These are phyloP conservation scores for Hypomontagnella submonticulosa DNA, from an alignment of 495 filamentous ascomycete species.

Conservation along the genomic window DNA sequence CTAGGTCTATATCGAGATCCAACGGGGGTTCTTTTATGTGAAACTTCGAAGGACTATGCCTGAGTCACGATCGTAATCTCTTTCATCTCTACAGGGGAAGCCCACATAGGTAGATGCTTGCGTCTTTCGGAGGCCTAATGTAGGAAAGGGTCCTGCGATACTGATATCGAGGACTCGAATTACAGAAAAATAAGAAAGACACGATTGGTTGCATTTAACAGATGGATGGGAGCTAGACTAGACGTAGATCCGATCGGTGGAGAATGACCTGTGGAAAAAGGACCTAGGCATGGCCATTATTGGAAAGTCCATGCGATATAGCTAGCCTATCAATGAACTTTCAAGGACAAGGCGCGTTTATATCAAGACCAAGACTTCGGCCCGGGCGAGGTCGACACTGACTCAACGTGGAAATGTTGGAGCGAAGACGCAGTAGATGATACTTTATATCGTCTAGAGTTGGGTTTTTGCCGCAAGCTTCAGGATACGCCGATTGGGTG, in stretches of 20 bases:
- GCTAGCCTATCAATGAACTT: neutral
- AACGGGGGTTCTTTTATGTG: no score
- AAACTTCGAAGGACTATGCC: neutral
- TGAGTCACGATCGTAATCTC: neutral
- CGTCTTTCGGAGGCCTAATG: neutral
- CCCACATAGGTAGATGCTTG: neutral
- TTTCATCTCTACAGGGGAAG: neutral
- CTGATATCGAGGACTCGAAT: conserved; percentile 5
- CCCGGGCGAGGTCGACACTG: no score
- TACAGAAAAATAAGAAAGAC: conserved; percentile 27
- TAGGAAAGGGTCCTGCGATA: conserved; percentile 1
- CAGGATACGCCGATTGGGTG: no score
- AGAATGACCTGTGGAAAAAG: conserved; percentile 9
- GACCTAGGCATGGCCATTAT: conserved; percentile 17
- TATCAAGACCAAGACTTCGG: no score
- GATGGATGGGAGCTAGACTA: conserved; percentile 7
- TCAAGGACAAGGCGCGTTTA: neutral
- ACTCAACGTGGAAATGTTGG: neutral
- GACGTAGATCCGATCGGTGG: conserved; percentile 23
- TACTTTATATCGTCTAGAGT: no score
- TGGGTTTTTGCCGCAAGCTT: no score
- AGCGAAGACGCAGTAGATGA: neutral
- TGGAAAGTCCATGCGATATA: conserved; percentile 39
- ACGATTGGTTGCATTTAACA: conserved; percentile 21
- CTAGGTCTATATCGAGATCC: no score